A percentile compares a stretch with the other conserved stretches of the same genome.
Conservation (phyloP, 2,329 filamentous ascomycete species). For the Stemphylium beticola region DNA sequence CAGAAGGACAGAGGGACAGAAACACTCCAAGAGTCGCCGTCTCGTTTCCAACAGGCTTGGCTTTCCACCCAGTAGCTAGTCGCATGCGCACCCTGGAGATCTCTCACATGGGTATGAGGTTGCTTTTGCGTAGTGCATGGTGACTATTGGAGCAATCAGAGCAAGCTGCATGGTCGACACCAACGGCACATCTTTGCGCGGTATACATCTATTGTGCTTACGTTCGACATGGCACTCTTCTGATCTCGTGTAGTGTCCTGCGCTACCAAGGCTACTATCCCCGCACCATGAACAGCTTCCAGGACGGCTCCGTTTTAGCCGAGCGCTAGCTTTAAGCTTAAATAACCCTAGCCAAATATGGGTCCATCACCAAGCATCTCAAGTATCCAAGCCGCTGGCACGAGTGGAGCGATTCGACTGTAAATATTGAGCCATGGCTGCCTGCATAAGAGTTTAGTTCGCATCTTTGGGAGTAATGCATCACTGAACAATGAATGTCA, state of each 20-base stretch:
- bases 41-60: conserved; percentile 31
- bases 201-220: not conserved
- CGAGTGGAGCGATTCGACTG: not conserved
- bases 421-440: not conserved
- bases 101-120: conserved; percentile 1
- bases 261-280: conserved; percentile 7
- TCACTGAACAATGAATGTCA: not conserved
- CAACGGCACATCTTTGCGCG: not conserved
- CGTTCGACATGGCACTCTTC: conserved; percentile 1
- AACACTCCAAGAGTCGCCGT: conserved; percentile 16
- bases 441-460: not conserved
- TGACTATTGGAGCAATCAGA: not conserved
- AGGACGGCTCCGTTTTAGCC: conserved; percentile 10
- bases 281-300: conserved; percentile 15
- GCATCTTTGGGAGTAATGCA: not conserved
- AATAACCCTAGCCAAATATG: conserved; percentile 15
- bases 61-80: conserved; percentile 21
- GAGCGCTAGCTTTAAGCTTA: conserved; percentile 27
- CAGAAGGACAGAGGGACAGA: not conserved
- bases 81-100: conserved; percentile 24
- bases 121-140: not conserved
- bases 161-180: not conserved
- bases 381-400: not conserved
- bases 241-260: not conserved
- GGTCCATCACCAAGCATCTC: not conserved